Conservation (phyloP, 1,139 yeast genomes). For the Groenewaldozyma sp. region DNA sequence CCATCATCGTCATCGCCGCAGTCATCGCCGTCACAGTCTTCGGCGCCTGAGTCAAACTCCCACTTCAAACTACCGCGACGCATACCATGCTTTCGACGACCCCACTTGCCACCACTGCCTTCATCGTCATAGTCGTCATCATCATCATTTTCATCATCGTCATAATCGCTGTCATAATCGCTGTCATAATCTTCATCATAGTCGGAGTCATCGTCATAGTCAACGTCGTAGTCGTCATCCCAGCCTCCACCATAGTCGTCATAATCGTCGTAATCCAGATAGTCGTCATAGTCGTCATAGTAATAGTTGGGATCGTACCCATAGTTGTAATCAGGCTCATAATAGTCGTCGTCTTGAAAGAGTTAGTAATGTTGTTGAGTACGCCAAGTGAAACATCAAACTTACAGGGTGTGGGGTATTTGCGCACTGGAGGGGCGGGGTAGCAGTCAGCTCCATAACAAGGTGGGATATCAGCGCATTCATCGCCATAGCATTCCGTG, state of each 20-base stretch:
- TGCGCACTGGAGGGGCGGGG: too few relatives aligned
- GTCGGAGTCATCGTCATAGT: conserved; percentile 2
- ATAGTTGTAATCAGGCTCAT: background rate
- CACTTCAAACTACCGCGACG: too few relatives aligned
- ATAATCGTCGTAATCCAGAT: conserved; percentile 4
- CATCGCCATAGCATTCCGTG: too few relatives aligned
- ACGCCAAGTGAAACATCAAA: too few relatives aligned
- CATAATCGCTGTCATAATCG: conserved; percentile 2
- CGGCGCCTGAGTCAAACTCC: too few relatives aligned
- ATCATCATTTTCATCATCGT: conserved; percentile 5
- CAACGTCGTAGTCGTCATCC: conserved; percentile 6
- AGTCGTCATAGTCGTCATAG: conserved; percentile 3
- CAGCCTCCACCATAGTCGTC: conserved; percentile 1
- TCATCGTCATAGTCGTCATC: background rate
- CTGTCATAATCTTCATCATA: conserved; percentile 6
- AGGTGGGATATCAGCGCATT: too few relatives aligned
- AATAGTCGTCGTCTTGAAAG: background rate
- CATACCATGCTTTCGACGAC: too few relatives aligned
- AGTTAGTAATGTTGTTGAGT: too few relatives aligned
- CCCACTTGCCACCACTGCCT: too few relatives aligned
- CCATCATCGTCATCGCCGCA: conserved; percentile 4
- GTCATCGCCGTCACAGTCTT: conserved; percentile 5
- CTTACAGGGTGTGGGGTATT: too few relatives aligned
- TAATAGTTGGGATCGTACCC: background rate
- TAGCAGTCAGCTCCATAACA: too few relatives aligned